These are phyloP conservation scores for Penicillium aurantiogriseum DNA, from an alignment of 2,329 filamentous ascomycete species.

Conservation along the genomic window DNA sequence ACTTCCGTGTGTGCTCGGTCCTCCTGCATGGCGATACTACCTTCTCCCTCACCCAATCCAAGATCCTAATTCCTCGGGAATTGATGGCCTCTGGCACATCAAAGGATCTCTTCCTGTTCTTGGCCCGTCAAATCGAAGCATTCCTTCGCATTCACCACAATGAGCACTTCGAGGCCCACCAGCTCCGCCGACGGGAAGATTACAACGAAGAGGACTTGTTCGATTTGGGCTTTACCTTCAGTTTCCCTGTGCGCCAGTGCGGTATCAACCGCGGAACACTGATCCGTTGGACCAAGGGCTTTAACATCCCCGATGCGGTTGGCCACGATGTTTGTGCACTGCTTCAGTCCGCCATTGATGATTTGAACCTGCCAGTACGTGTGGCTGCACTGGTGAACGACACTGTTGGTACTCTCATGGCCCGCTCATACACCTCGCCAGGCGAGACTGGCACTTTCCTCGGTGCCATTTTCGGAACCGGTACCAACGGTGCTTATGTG, in stretches of 20 bases:
- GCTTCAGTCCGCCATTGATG: slow-evolving; percentile 85
- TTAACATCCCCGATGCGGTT: slow-evolving; percentile 90
- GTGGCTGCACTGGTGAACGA: slow-evolving; percentile 98
- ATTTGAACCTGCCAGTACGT: slow-evolving; percentile 78
- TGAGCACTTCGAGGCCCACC: slow-evolving; percentile 75
- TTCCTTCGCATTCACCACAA: slow-evolving; percentile 86
- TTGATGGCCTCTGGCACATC: slow-evolving; percentile 88
- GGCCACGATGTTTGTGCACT: slow-evolving; percentile 93
- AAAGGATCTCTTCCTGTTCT: slow-evolving; percentile 83
- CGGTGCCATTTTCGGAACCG: slow-evolving; percentile 97
- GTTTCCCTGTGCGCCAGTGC: slow-evolving; percentile 89
- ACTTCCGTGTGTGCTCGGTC: slow-evolving; percentile 96
- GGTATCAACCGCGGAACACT: slow-evolving; percentile 94
- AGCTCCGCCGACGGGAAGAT: slow-evolving; percentile 62
- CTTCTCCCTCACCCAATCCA: slow-evolving; percentile 89
- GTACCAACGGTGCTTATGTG: slow-evolving; percentile 95
- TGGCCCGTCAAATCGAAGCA: slow-evolving; percentile 85
- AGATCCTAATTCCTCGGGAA: slow-evolving; percentile 83
- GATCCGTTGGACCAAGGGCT: slow-evolving; percentile 98
- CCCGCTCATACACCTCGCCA: slow-evolving; percentile 88
- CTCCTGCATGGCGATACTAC: slow-evolving; percentile 90
- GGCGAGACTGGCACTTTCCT: slow-evolving; percentile 82
- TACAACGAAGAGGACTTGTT: slow-evolving; percentile 75
- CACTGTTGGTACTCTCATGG: slow-evolving; percentile 96
- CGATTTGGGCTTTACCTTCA: slow-evolving; percentile 97